Evolutionary conservation across 192 early-diverging fungal genomes (phyloP), one percentile per base, ranked within the genome.

Genomic region (Mortierella claussenii): DNA sequence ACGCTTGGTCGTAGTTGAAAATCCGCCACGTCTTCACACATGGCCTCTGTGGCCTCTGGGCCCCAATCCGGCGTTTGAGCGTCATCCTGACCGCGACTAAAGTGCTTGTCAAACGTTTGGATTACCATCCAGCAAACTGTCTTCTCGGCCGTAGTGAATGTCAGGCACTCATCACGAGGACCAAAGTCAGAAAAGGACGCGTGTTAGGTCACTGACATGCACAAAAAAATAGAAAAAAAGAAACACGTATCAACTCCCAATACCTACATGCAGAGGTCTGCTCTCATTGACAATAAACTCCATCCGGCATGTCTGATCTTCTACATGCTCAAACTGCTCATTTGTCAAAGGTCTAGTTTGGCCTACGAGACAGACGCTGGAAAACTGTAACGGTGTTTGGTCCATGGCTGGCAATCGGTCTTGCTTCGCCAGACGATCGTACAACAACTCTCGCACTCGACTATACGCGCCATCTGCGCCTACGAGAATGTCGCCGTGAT

Each of bases 391-490:
- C 0, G 30, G 20, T 21, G 23, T 8, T 11, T 34, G 21, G 18
- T 65, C 63, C 1, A 20, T 17, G 17, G 12, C 17, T 6, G 63
- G 52, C 4, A 65, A 15, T 3, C 12, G 1, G 3, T 28, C 42
- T 31, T 47, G 15, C 43, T 55, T 65, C 21, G 31, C 33, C 32
- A 65, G 20, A 0, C 26, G 18, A 13, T 65, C 30, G 63, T 55
- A 65, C 3, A 65, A 12, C 4, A 18, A 17, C 23, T 65, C 42
- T 2, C 63, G 51, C 24, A 65, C 53, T 0, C 27, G 13, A 23
- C 42, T 47, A 18, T 65, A 55, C 23, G 63, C 63, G 5, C 63
- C 63, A 24, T 65, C 63, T 0, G 63, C 63, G 4, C 63, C 63
- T 6, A 65, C 53, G 4, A 65, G 42, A 15, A 65, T 65, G 24